These are phyloP conservation scores for Solanum microdontum DNA, from an alignment of 257 asterid genomes.

Conservation along the genomic window DNA sequence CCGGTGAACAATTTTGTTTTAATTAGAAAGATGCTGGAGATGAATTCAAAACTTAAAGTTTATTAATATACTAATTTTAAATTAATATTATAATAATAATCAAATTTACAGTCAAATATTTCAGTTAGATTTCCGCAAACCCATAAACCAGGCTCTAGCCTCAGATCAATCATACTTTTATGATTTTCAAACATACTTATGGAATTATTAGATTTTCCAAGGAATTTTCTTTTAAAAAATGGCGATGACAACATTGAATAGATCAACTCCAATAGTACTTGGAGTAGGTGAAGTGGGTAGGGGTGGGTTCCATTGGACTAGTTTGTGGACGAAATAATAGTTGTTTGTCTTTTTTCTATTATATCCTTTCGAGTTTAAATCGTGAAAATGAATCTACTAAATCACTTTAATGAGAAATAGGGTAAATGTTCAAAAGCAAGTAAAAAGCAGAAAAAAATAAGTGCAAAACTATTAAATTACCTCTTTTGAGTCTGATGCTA, in stretches of 20 bases:
- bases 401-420: neutral
- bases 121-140: neutral
- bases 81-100: neutral
- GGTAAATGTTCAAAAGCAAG: neutral
- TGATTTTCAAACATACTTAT: neutral
- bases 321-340: neutral
- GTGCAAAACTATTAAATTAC: neutral
- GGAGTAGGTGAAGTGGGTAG: neutral
- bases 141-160: neutral
- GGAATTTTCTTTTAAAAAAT: neutral
- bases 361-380: neutral
- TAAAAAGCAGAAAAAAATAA: neutral
- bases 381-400: neutral
- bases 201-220: neutral
- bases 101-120: neutral
- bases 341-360: neutral
- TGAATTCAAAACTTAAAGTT: neutral
- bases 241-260: neutral
- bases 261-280: neutral
- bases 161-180: neutral
- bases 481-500: neutral
- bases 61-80: neutral
- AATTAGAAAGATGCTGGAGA: no score
- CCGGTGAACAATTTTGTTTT: neutral
- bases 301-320: neutral